Conservation (phyloP, 1,139 yeast genomes). For the Pichia inconspicua region DNA sequence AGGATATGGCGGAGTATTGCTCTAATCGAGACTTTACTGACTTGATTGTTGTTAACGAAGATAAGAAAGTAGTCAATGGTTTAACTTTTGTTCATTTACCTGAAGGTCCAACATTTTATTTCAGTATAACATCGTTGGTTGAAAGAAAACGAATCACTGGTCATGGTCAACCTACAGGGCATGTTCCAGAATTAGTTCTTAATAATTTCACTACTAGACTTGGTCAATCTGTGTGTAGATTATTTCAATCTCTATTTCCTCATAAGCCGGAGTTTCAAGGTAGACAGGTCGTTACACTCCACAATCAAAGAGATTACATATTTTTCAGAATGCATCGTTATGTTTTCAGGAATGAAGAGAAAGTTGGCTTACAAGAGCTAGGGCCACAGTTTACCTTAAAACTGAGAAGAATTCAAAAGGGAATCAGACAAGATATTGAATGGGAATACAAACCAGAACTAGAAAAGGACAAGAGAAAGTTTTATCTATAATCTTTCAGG, state of each 20-base stretch:
- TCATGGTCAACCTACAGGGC: conserved; percentile 86
- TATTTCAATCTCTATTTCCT: conserved; percentile 89
- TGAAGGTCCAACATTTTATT: conserved; percentile 90
- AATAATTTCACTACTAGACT: conserved; percentile 88
- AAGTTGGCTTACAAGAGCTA: conserved; percentile 88
- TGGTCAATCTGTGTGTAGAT: conserved; percentile 86
- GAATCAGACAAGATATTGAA: conserved; percentile 82
- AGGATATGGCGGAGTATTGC: conserved; percentile 80
- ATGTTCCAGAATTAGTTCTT: conserved; percentile 82
- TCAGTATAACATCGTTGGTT: conserved; percentile 70
- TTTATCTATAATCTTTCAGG: conserved; percentile 49
- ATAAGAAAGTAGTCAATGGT: conserved; percentile 85
- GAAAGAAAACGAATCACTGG: conserved; percentile 73
- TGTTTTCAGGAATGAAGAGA: conserved; percentile 78
- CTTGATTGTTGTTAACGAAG: conserved; percentile 83
- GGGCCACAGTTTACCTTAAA: conserved; percentile 95
- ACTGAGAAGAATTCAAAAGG: conserved; percentile 81
- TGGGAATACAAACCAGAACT: conserved; percentile 96
- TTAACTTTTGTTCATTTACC: conserved; percentile 89
- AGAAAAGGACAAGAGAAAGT: conserved; percentile 94
- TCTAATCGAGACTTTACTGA: conserved; percentile 80
- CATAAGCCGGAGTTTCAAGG: conserved; percentile 90
- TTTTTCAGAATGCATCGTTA: conserved; percentile 95
- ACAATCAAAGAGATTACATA: conserved; percentile 90
- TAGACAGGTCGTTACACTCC: conserved; percentile 89